Evolutionary conservation across 352 stramenopile species (phyloP), one percentile per base, ranked within the genome.

Genomic region (Phytophthora pinifolia): DNA sequence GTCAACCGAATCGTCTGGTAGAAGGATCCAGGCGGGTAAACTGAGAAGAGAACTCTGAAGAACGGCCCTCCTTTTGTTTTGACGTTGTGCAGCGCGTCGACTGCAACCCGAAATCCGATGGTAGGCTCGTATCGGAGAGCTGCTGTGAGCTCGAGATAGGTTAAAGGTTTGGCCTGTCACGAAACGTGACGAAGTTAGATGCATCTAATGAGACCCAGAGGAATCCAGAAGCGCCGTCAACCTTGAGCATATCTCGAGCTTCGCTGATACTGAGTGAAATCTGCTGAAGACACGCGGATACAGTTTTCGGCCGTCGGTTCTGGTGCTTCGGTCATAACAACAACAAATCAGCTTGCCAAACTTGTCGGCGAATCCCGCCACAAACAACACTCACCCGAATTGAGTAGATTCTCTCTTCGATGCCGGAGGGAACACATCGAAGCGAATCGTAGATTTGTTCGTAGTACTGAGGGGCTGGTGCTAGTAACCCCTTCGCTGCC

Each of bases 31-130:
- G 78, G 80, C 6, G 83, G 83, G 9, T 60, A 65, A 6, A 79
- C 44, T 32, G 78, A 83, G 29, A 64, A 79, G 1, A 90, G 38
- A 8, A 89, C 70, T 65, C 77, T 82, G 44, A 78, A 89, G 43
- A 88, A 74, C 1, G 33, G 29, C 0, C 46, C 64, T 14, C 64
- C 30, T 30, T 86, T 88, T 29, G 58, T n/a, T 51, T 82, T 86
- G 9, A 86, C 49, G 42, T 89, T 88, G 54, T 86, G 60, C n/a
- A 89, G 46, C 6, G 76, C 70, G 39, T 92, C 83, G 13, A 92
- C 44, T 12, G 83, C 65, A 35, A 89, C 51, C 6, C 79, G 79
- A 35, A 92, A 89, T 3, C 83, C 83, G 17, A 92, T 77, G 13
- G 65, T 43, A 22, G 79, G 61, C 5, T 76, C 60, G 37, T 88